Base-by-base conservation (phyloP, 495 filamentous ascomycete genomes). In the Tuber melanosporum region DNA sequence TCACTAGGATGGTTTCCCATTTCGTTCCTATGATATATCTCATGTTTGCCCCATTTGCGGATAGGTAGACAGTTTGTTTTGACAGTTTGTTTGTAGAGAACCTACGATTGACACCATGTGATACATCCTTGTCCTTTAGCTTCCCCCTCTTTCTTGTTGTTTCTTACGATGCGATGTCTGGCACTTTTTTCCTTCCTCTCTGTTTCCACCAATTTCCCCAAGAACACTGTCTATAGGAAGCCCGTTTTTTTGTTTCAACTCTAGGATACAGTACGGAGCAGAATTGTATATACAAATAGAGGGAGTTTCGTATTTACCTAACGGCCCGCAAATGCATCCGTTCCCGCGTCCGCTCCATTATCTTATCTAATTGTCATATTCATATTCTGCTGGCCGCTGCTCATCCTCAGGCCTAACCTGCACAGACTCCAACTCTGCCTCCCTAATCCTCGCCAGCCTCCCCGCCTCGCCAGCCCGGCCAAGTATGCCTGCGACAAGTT, bases 391-490 rank as follows among this genome's bases (percentile, higher is more conserved):
- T 15, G 20, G 39, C 73, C 19, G 26, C 74, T 26, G 26, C 44
- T 57, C 46, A 70, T 77, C 22, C 70, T 72, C 45, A 57, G n/a
- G 45, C 43, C 36, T 72, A 44, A 20, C 15, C 79, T n/a, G 91
- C 57, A 36, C 57, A 36, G 14, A 17, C 57, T 66, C 57, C 92
- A 85, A 80, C 76, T 86, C 78, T 3, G 93, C 94, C 72, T 87
- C 87, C 70, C 86, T 85, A 42, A 91, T 82, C 74, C 95, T 89
- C 75, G 87, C 86, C 76, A 85, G 77, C 81, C 94, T 91, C 45
- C 95, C 95, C 71, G 89, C 86, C 85, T 97, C 85, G 15, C 94
- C 95, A 8, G 96, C 95, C 6, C 91, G 87, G 6, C 94, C 96
- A 19, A 99, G 87, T 12, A 94, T 89, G 66, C 93, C 93, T 15